Evolutionary conservation across 106 monocot species (phyloP), one percentile per base, ranked within the genome.

Genomic region (Cymbidium sinense): DNA sequence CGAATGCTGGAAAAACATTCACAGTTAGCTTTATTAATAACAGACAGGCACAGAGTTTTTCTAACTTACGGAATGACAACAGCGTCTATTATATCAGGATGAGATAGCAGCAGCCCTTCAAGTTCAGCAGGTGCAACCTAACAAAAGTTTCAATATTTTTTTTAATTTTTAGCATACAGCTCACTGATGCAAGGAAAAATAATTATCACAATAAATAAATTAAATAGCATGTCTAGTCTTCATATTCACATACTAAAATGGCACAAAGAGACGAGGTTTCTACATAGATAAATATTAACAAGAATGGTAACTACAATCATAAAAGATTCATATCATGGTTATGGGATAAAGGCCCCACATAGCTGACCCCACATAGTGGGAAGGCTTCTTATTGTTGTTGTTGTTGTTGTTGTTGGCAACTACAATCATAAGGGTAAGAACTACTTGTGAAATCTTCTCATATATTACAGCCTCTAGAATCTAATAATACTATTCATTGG

Each of bases 101-200:
- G 94, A 28, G 90, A 85, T 70, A 90, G 82, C 73, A 98, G 98
- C 75, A 98, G 69, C 2, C 86, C 90, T 83, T 98, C 98, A 71
- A 98, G 86, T 64, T 98, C 98, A 51, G 98, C 98, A 64, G 98
- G 98, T 70, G 98, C 98, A 85, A 98, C 83, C 98, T 98, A 78
- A 50, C 43, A 34, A 35, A 75, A 27, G 44, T 67, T 13, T 31
- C 13, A 67, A 13, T 5, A 4, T 25, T 64, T 64, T 33, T 67
- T 33, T 31, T 67, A 33, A n/a, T n/a, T n/a, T n/a, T n/a, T n/a
- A 33, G 67, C 4, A 15, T 33, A 25, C n/a, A 62, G 61, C 61
- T 62, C 27, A 62, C 61, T 62, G 1, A 25, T 25, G 27, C 23
- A 62, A 62, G 27, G 61, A 62, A 62, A 25, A 62, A 27, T 62